Evolutionary conservation across 805 yeast genomes (phyloP).

Genomic region (Candida wancherniae): DNA sequence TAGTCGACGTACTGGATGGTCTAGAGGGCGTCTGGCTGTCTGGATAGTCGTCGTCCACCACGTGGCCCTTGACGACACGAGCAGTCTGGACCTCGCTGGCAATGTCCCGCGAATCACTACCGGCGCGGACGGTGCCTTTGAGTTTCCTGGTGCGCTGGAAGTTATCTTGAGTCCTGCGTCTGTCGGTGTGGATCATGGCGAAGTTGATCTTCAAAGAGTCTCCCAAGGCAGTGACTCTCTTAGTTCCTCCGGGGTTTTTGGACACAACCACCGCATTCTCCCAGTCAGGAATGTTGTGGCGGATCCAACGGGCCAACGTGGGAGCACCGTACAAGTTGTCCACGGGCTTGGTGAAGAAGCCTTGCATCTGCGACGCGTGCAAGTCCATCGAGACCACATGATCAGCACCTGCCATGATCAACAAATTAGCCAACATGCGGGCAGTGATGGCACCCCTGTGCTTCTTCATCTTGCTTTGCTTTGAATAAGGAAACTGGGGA

Average conservation of each 20-base stretch:
- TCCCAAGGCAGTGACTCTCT: conserved; percentile 96
- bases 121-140: conserved; percentile 33
- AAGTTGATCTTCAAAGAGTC: conserved; percentile 92
- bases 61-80: conserved; percentile 93
- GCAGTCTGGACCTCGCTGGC: conserved; percentile 90
- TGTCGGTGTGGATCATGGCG: conserved; percentile 98
- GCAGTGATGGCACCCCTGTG: conserved; percentile 99
- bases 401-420: conserved; percentile 98
- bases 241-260: conserved; percentile 99
- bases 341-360: conserved; percentile 94
- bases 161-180: conserved; percentile 80
- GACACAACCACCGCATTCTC: conserved; percentile 91
- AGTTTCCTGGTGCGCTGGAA: conserved; percentile 37
- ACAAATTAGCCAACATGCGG: conserved; percentile 90
- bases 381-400: conserved; percentile 97
- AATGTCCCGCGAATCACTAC: conserved; percentile 61
- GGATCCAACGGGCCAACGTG: conserved; percentile 92
- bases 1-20: conserved; percentile 10
- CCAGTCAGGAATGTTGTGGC: conserved; percentile 82
- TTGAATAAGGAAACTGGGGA: conserved; percentile 94
- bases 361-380: conserved; percentile 98
- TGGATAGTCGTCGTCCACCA: conserved; percentile 78
- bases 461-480: conserved; percentile 95
- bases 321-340: conserved; percentile 97
- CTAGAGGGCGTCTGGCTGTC: conserved; percentile 3